Percentiles rank a stretch among this genome's conserved stretches.
Evolutionary conservation across 2,329 filamentous ascomycete genomes (phyloP).

Genomic region (Botryotinia narcissicola): DNA sequence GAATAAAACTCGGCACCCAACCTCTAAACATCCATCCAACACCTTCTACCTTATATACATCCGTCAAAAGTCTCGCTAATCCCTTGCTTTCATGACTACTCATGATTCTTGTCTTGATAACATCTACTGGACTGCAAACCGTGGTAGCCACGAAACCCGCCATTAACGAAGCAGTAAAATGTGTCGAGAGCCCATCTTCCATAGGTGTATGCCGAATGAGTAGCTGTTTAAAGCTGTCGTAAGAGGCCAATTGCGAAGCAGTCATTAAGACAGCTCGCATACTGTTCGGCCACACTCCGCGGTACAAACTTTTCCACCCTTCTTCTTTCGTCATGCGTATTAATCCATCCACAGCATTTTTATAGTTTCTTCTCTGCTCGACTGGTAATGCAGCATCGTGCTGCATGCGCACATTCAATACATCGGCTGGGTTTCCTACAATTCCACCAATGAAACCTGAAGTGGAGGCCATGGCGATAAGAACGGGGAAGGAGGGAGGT

Average conservation of each 20-base stretch:
- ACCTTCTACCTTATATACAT: constrained; percentile 70
- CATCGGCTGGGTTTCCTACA: constrained; percentile 90
- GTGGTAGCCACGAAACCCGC: constrained; percentile 83
- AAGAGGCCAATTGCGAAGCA: constrained; percentile 76
- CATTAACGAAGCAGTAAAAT: constrained; percentile 74
- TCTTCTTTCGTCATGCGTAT: constrained; percentile 84
- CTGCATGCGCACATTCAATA: constrained; percentile 98
- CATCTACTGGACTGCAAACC: constrained; percentile 80
- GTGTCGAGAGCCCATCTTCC: constrained; percentile 67
- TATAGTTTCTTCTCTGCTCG: constrained; percentile 79
- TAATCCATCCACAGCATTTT: constrained; percentile 82
- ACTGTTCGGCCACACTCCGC: constrained; percentile 81
- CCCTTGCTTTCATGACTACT: constrained; percentile 56
- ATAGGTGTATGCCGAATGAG: constrained; percentile 66
- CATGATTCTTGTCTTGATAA: constrained; percentile 89
- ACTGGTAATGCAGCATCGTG: constrained; percentile 77
- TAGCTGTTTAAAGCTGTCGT: constrained; percentile 75
- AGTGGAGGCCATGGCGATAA: constrained; percentile 76
- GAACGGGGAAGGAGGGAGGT: constrained; percentile 66
- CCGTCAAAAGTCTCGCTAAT: constrained; percentile 58
- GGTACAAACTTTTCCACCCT: constrained; percentile 72
- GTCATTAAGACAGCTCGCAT: constrained; percentile 85
- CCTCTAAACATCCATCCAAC: constrained; percentile 84
- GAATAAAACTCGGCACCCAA: constrained; percentile 75
- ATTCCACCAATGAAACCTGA: constrained; percentile 88